A percentile compares a stretch with the other conserved stretches of the same genome.
Conservation (phyloP, 345 rosid species). For the Sonneratia alba region DNA sequence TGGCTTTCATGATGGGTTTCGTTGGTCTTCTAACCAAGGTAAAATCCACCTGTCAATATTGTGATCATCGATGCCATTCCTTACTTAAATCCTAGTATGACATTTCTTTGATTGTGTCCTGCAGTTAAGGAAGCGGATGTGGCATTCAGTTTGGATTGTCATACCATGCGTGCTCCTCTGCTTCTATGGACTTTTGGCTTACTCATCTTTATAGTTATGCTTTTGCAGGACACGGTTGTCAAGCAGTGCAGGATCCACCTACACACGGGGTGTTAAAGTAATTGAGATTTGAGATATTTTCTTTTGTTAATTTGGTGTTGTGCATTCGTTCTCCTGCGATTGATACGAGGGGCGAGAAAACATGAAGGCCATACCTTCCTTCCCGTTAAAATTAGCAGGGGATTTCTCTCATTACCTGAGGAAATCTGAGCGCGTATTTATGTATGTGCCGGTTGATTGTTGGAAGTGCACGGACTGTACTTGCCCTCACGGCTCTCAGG, state of each 20-base stretch:
- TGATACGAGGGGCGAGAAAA: not conserved
- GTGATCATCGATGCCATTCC: not conserved
- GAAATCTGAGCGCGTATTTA: no score
- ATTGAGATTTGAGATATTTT: not conserved
- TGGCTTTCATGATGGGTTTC: conserved; percentile 81
- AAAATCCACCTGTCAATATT: not conserved
- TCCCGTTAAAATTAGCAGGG: no score
- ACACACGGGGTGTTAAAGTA: not conserved
- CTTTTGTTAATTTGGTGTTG: not conserved
- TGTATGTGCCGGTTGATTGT: no score
- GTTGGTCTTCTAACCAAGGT: conserved; percentile 31
- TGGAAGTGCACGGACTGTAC: no score
- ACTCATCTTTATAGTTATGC: not conserved
- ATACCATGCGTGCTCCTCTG: not conserved
- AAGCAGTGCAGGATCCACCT: not conserved
- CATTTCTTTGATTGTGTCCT: not conserved
- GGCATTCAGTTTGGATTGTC: not conserved
- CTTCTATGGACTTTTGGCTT: not conserved
- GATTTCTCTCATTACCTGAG: no score
- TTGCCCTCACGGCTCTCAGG: no score
- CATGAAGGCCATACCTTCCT: no score
- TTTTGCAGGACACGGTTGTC: not conserved
- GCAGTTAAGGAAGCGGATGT: not conserved
- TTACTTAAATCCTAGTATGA: not conserved
- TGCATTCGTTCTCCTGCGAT: not conserved